These are phyloP conservation scores for Mucor piriformis DNA, from an alignment of 371 early-diverging fungal species.

Conservation along the genomic window DNA sequence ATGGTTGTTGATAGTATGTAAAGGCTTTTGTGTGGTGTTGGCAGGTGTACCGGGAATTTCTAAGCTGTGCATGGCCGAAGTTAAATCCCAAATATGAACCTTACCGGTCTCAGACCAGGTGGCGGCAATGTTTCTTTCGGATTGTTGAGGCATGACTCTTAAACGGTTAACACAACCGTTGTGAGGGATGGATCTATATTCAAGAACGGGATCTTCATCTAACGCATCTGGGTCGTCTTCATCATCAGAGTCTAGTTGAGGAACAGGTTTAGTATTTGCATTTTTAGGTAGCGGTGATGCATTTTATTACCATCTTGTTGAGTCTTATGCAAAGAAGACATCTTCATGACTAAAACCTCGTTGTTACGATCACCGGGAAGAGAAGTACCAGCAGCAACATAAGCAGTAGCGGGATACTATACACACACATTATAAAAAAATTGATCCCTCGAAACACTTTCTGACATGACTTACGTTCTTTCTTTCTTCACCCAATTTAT, in stretches of 20 bases:
- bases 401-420: conserved; percentile 88
- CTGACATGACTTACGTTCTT: conserved; percentile 55
- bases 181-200: conserved; percentile 81
- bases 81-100: conserved; percentile 89
- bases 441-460: background rate
- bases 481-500: conserved; percentile 82
- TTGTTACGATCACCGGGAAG: conserved; percentile 84
- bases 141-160: conserved; percentile 72
- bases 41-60: conserved; percentile 78
- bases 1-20: conserved; percentile 81
- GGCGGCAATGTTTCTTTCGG: conserved; percentile 72
- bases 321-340: conserved; percentile 89
- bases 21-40: conserved; percentile 69
- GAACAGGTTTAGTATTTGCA: background rate
- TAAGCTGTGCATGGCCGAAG: conserved; percentile 71
- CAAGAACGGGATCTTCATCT: conserved; percentile 93
- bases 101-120: conserved; percentile 95
- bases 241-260: conserved; percentile 59
- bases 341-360: conserved; percentile 91
- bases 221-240: conserved; percentile 82
- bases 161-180: conserved; percentile 93
- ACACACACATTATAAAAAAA: background rate
- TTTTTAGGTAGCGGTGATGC: background rate
- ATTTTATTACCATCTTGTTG: conserved; percentile 76
- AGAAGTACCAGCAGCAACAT: conserved; percentile 95